Base-by-base conservation (phyloP, 75 land plant genomes). In the Ceratopteris richardii region DNA sequence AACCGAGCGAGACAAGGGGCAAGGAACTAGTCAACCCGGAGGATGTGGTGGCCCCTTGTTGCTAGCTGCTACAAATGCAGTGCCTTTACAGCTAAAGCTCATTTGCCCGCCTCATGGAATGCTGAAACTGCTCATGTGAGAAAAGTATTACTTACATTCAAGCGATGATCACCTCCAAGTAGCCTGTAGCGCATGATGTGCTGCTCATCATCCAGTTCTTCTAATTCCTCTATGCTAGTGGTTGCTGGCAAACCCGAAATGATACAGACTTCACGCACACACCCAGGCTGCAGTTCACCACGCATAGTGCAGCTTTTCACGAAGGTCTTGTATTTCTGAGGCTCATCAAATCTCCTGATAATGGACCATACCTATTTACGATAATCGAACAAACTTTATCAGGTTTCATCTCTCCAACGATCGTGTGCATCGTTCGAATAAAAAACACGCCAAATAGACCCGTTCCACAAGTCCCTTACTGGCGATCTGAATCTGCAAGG, bases 361-460 rank as follows among this genome's bases (percentile, higher is more conserved):
- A 83, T 41, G 4, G 84, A 80, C 90, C 90, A 86, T 12, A 86
- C 90, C 90, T 86, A 53, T 48, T n/a, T n/a, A n/a, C n/a, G n/a
- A n/a, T n/a, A n/a, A n/a, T n/a, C n/a, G n/a, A n/a, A n/a, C n/a
- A n/a, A n/a, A n/a, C n/a, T n/a, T n/a, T n/a, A n/a, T n/a, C n/a
- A n/a, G n/a, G n/a, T n/a, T n/a, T n/a, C n/a, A n/a, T n/a, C n/a
- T n/a, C n/a, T n/a, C n/a, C n/a, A n/a, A n/a, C n/a, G n/a, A n/a
- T n/a, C n/a, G n/a, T n/a, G n/a, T n/a, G n/a, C n/a, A n/a, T n/a
- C n/a, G n/a, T n/a, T n/a, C n/a, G n/a, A n/a, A n/a, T n/a, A n/a
- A n/a, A n/a, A n/a, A n/a, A n/a, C n/a, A n/a, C n/a, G 90, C 48
- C 80, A 73, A 60, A 83, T 87, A 43, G 83, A 86, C 26, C 83